Evolutionary conservation across 2,329 filamentous ascomycete species (phyloP), one percentile per base, ranked within the genome.

Genomic region (Talaromyces sp.): DNA sequence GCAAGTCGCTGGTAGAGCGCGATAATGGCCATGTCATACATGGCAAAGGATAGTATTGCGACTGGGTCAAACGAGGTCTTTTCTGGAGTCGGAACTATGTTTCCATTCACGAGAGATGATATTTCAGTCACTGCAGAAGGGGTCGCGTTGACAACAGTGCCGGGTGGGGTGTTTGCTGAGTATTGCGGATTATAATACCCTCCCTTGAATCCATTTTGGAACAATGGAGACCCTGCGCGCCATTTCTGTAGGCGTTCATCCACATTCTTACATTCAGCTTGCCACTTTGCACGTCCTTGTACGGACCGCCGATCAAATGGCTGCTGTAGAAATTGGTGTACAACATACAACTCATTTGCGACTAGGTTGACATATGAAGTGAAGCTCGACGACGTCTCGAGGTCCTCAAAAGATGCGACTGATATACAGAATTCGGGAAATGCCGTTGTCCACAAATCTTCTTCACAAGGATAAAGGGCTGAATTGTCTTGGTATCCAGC

Each of bases 371-470:
- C 55, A 19, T 57, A 57, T 22, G 39, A 30, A 44, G 55, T 28
- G 19, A 42, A 57, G 36, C 22, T 42, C 15, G 55, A 49, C n/a
- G 36, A 51, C 5, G 44, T 17, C 13, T 51, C 44, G n/a, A 51
- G 19, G 13, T 51, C 44, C 3, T 27, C 44, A 27, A 51, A 51
- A 7, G 44, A 27, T 22, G 44, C 44, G 25, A 51, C 44, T 19
- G 44, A 51, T 51, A 51, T 51, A 27, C 44, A 51, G 25, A 27
- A 51, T 51, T 51, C 44, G 13, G 25, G 44, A 51, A 51, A 51
- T 22, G 44, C 10, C 17, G 17, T 39, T 19, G 57, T 53, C 61
- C 61, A 62, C 8, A 59, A n/a, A 28, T 57, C 51, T 6, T 62
- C 61, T 19, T 57, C 59, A 42, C 56, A 60, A 42, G 61, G 61